Evolutionary conservation across 2,329 filamentous ascomycete species (phyloP), one percentile per base, ranked within the genome.

Genomic region (Orbilia blumenaviensis): DNA sequence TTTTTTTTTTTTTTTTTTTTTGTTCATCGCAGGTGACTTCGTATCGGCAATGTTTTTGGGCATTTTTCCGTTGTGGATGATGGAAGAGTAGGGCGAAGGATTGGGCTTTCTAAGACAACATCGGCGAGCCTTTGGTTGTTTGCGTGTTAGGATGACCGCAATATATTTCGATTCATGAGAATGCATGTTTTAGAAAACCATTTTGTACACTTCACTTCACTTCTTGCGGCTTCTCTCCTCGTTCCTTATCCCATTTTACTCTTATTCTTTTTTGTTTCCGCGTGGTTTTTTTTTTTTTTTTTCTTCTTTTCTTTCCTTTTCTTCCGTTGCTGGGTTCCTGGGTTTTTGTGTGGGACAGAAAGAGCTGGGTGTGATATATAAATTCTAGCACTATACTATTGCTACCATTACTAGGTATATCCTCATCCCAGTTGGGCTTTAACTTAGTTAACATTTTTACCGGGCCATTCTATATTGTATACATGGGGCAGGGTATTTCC

Each of bases 121-220:
- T 23, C 21, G 29, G n/a, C 23, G 36, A 46, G 16, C 9, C 25
- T 10, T 61, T 58, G 63, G 42, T 48, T 41, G 52, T 41, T 69
- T 69, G 42, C 66, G 63, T 42, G 44, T 36, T 14, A 41, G 42
- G 32, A 63, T 18, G 29, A 16, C n/a, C 27, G 5, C 21, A 18
- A 32, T 38, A 56, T 56, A 56, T 72, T 61, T 72, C 66, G 18
- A 66, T 77, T 77, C 66, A 72, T 38, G 73, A 69, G 54, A 67
- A 14, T 41, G 52, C 50, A 56, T 68, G 56, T 62, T 75, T 63
- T 71, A 61, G 58, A 71, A 50, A 12, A 61, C 41, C 23, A 66
- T 56, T 75, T 46, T 64, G 34, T 42, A 56, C 36, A 38, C 32
- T 52, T 71, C 42, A 38, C 32, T 52, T 71, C 42, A 12, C 16